phyloP scores from a whole-genome alignment of 2,329 filamentous ascomycete genomes.

The Fusarium virguliforme region DNA sequence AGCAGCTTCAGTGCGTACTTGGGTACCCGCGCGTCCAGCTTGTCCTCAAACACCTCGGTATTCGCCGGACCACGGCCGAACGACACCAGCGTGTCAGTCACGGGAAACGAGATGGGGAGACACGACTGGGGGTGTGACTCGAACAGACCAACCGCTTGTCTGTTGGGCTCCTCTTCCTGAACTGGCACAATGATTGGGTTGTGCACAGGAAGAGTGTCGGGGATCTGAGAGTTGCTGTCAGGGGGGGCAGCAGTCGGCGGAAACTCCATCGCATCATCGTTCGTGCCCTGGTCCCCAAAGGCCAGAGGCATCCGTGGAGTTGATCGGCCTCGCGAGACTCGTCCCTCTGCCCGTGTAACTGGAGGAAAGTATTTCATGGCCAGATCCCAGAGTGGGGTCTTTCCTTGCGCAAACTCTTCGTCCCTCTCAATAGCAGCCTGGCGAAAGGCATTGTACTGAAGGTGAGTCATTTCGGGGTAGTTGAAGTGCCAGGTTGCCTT shows the following conservation, averaged over 20 bases:
- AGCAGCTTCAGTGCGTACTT: slow-evolving; percentile 86
- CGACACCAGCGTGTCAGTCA: slow-evolving; percentile 78
- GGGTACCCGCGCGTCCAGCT: slow-evolving; percentile 79
- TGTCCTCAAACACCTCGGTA: slow-evolving; percentile 76
- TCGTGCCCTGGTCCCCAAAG: slow-evolving; percentile 42
- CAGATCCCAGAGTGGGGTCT: slow-evolving; percentile 68
- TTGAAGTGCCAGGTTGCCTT: slow-evolving; percentile 72
- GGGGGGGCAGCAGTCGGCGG: slow-evolving; percentile 54
- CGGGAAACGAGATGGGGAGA: slow-evolving; percentile 73
- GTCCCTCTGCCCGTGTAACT: slow-evolving; percentile 45
- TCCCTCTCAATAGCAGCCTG: slow-evolving; percentile 65
- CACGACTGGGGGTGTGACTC: slow-evolving; percentile 77
- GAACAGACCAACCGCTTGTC: slow-evolving; percentile 74
- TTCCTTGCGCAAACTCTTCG: slow-evolving; percentile 70
- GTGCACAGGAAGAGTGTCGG: slow-evolving; percentile 58
- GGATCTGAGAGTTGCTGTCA: slow-evolving; percentile 49
- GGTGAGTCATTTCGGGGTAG: slow-evolving; percentile 76
- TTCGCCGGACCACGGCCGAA: slow-evolving; percentile 84
- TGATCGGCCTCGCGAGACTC: slow-evolving; percentile 23
- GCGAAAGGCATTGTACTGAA: slow-evolving; percentile 71
- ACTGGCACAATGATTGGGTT: slow-evolving; percentile 58
- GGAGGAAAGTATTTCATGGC: slow-evolving; percentile 74
- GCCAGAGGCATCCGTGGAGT: slow-evolving; percentile 46
- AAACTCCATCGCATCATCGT: slow-evolving; percentile 51
- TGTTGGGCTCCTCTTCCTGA: slow-evolving; percentile 54